phyloP scores from a whole-genome alignment of 257 asterid species.

The Apocynum venetum region DNA sequence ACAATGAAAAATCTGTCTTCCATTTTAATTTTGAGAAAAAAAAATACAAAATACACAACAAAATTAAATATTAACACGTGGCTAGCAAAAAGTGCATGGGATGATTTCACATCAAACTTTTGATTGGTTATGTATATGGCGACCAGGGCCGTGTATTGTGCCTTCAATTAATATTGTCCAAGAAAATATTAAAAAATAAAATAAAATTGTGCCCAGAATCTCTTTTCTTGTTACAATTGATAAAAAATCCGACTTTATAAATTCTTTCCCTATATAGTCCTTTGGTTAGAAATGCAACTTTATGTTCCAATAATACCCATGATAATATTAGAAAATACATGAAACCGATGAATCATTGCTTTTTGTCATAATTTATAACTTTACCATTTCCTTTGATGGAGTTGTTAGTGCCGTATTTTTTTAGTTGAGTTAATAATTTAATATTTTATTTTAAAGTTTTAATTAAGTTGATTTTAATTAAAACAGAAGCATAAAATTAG shows the following conservation, averaged over 20 bases:
- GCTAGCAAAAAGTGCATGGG: background rate
- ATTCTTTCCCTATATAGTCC: background rate
- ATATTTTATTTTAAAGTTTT: too few species aligned
- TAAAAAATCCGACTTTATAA: background rate
- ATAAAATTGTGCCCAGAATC: background rate
- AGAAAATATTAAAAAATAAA: background rate
- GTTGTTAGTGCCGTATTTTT: too few species aligned
- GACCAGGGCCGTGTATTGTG: slow-evolving; percentile 32
- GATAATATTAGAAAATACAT: background rate
- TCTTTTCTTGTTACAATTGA: slow-evolving; percentile 1
- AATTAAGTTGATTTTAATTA: too few species aligned
- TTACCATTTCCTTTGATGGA: too few species aligned
- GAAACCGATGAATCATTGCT: background rate
- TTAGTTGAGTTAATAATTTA: too few species aligned
- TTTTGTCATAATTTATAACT: background rate
- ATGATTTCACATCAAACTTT: slow-evolving; percentile 15
- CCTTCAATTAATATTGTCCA: slow-evolving; percentile 3
- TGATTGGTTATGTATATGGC: slow-evolving; percentile 11
- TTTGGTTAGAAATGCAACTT: background rate
- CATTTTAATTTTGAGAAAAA: background rate
- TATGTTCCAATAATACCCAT: background rate
- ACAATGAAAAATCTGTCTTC: background rate
- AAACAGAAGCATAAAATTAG: too few species aligned
- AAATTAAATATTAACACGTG: background rate
- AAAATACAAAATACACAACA: background rate